Base-by-base conservation (phyloP, 2,329 filamentous ascomycete species). In the Elsinoe australis region DNA sequence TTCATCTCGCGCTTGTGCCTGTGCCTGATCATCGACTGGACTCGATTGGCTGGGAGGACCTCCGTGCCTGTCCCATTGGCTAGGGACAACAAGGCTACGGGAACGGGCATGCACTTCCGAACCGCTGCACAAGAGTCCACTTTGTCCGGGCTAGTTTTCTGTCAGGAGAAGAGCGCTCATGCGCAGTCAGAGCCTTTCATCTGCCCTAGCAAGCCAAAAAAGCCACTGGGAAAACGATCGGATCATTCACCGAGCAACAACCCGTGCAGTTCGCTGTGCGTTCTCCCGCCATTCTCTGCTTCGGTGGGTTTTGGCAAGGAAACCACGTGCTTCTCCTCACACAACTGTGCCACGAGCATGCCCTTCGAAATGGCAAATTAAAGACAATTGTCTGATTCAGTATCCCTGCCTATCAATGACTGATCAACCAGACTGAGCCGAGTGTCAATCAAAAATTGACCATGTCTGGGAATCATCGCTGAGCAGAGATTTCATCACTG, bases 1-100 rank as follows among this genome's bases (percentile, higher is more conserved):
- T 36, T 19, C 33, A 36, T 36, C 33, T 36, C 33, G 33, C 33
- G 33, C 33, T 36, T 10, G 14, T 18, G 10, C 33, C 18, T 15
- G 33, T 26, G 21, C 39, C 39, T 44, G 39, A 44, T 17, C 39
- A 32, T 44, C 39, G 39, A 19, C 39, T 31, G 24, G 21, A 32
- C 26, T 32, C 28, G 26, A 44, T 44, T 44, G 39, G 39, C 17
- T 10, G n/a, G 26, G 6, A n/a, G 29, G 4, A 15, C 15, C 32
- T 5, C 39, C 39, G 39, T 44, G 12, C 39, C 39, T 44, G 39
- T 36, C 33, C 33, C 22, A 44, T 44, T 44, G 39, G 39, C 21
- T 26, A 44, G 39, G 26, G n/a, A 26, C 39, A 26, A 21, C n/a
- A 17, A 32, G 39, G 39, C 39, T 44, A 32, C 39, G 39, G 39